A percentile compares a stretch with the other conserved stretches of the same genome.
phyloP scores from a whole-genome alignment of 257 asterid genomes.

The Solanum piurae region DNA sequence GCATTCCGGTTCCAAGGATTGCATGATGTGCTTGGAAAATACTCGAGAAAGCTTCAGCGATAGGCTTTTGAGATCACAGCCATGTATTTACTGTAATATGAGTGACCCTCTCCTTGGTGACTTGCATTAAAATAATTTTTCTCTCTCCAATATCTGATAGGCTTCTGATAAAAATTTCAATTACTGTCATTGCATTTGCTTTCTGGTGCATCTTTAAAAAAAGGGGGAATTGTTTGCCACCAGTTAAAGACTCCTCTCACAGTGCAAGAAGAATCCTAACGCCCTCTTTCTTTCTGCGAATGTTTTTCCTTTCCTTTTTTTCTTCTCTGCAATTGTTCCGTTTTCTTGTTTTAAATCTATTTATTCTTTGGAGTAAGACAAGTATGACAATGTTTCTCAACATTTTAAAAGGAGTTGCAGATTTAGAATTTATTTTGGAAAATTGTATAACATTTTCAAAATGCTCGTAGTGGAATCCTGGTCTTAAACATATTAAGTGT shows the following conservation, averaged over 20 bases:
- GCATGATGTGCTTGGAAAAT: constrained; percentile 24
- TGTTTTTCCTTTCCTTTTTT: not conserved
- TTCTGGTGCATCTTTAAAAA: not conserved
- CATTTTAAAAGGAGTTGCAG: not conserved
- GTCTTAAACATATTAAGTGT: not conserved
- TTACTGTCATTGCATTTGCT: not conserved
- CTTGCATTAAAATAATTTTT: not conserved
- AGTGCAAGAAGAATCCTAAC: not conserved
- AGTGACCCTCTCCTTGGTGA: not conserved
- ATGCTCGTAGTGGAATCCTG: not conserved
- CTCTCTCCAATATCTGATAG: not conserved
- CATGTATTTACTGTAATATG: not conserved
- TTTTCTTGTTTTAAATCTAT: not conserved
- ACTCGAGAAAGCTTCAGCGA: not conserved
- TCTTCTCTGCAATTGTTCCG: not conserved
- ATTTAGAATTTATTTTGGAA: not conserved
- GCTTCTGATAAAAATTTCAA: not conserved
- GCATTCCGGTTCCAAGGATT: constrained; percentile 43
- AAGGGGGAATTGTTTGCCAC: not conserved
- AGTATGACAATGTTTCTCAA: not conserved
- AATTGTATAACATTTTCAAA: not conserved
- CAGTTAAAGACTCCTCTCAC: not conserved
- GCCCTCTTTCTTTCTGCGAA: not conserved
- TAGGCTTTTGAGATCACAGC: not conserved
- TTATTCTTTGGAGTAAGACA: not conserved